Base-by-base conservation (phyloP, 2,329 filamentous ascomycete species). In the Pyricularia pennisetigena region DNA sequence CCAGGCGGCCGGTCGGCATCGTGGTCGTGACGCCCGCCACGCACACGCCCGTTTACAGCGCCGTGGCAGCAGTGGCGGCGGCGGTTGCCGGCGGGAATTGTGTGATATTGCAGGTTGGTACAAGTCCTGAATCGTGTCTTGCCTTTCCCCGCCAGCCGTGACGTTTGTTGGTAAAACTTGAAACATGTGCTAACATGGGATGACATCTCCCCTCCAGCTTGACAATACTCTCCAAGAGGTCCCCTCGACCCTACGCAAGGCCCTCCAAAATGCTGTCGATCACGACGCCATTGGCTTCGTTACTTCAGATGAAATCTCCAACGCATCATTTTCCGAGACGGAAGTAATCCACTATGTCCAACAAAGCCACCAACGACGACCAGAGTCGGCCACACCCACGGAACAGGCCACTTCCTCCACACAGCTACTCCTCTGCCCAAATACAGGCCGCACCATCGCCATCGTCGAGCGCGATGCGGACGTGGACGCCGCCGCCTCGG, bases 401-500 rank as follows among this genome's bases (percentile, higher is more conserved):
- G 24, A 49, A 0, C 41, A 54, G 8, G 30, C 16, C 16, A 69
- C 23, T 8, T 23, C 10, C 14, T 32, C 10, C 4, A n/a, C 49
- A 0, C 32, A 29, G 24, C 69, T 69, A 6, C 67, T 75, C 30
- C 26, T 70, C 16, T 75, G 72, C 4, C 69, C 69, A 2, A 26
- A 64, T 28, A 61, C 61, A 1, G 49, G 71, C 9, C 77, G 78
- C 14, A 78, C 79, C 2, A 75, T 89, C 4, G 86, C 86, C 0
- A 73, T 90, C 0, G 86, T 90, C 1, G 87, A 90, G 72, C 80
- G 88, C 24, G 85, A 83, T 2, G 85, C 85, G 12, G 79, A 88
- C 70, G 70, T 89, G 1, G 73, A 79, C 6, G 72, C 75, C 2
- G 86, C 88, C 0, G 87, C 87, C 0, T 76, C 80, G 68, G 79